A percentile compares a stretch with the other conserved stretches of the same genome.
These are phyloP conservation scores for Agaricales sp. DNA, from an alignment of 1,284 basidiomycete species.

Conservation along the genomic window DNA sequence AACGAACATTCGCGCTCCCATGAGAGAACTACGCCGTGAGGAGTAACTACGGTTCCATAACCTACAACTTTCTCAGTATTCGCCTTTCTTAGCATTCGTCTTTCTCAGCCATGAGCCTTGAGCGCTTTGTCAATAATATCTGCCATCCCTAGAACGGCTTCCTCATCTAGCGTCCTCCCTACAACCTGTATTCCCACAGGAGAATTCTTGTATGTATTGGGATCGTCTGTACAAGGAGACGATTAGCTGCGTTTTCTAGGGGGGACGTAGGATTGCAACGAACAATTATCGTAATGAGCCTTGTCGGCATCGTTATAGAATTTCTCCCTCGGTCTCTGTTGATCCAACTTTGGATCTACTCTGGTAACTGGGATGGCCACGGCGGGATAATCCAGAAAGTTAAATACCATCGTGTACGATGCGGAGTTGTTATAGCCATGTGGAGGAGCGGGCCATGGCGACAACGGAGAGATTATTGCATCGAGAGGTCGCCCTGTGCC, in stretches of 20 bases:
- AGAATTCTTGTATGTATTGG: conserved; percentile 42
- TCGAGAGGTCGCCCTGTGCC: conserved; percentile 56
- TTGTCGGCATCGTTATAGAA: conserved; percentile 40
- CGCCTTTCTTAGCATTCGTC: too few relatives aligned
- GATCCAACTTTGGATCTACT: conserved; percentile 41
- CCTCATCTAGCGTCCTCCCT: conserved; percentile 63
- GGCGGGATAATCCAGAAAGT: conserved; percentile 1
- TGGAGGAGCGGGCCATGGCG: conserved; percentile 40
- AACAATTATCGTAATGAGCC: conserved; percentile 43
- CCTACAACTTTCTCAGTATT: too few relatives aligned
- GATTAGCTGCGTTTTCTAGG: conserved; percentile 5
- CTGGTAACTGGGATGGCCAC: conserved; percentile 58
- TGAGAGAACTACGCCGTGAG: too few relatives aligned
- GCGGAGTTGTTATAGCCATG: conserved; percentile 41
- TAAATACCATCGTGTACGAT: conserved; percentile 6
- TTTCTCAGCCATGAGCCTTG: conserved; percentile 15
- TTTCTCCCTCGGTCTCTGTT: conserved; percentile 25
- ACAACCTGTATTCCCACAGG: conserved; percentile 66
- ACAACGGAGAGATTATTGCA: conserved; percentile 48
- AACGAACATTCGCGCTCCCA: too few relatives aligned
- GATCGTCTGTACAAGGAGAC: conserved; percentile 35
- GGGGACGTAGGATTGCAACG: neutral
- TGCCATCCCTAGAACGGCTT: conserved; percentile 54
- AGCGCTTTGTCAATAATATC: conserved; percentile 44
- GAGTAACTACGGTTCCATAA: too few relatives aligned